phyloP scores from a whole-genome alignment of 805 yeast species.

The Pichia cephalocereana region DNA sequence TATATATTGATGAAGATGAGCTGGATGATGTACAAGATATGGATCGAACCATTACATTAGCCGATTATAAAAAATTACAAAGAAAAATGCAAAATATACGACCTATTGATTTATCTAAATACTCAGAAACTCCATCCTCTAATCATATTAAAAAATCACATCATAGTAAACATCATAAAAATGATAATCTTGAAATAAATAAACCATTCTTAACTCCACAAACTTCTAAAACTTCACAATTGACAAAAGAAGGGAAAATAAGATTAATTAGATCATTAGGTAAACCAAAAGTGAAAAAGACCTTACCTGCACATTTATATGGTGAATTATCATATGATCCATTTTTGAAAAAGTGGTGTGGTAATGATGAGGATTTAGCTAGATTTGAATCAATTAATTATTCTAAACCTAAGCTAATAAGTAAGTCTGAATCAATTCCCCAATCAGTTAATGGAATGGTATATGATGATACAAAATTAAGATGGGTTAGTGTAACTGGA shows the following conservation, averaged over 20 bases:
- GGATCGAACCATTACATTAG: constrained; percentile 18
- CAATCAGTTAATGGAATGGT: constrained; percentile 47
- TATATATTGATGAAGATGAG: constrained; percentile 15
- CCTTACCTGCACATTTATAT: constrained; percentile 23
- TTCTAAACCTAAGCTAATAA: constrained; percentile 18
- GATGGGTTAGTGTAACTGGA: constrained; percentile 48
- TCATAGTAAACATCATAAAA: neutral
- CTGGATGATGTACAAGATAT: constrained; percentile 23
- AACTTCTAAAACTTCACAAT: constrained; percentile 11
- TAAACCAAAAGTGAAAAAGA: constrained; percentile 17
- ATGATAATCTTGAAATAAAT: neutral
- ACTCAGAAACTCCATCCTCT: constrained; percentile 16
- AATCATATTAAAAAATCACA: constrained; percentile 4
- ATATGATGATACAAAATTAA: constrained; percentile 45
- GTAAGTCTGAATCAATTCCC: constrained; percentile 10
- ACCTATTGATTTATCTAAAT: constrained; percentile 20
- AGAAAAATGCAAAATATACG: neutral
- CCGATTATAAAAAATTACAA: constrained; percentile 17
- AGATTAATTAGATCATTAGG: constrained; percentile 23
- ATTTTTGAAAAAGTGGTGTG: constrained; percentile 47
- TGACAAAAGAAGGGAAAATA: constrained; percentile 25
- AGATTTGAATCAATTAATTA: constrained; percentile 37
- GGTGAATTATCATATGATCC: constrained; percentile 49
- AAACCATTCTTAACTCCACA: neutral
- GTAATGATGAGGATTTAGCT: constrained; percentile 49